Base-by-base conservation (phyloP, 1,139 yeast species). In the Blastobotrys elegans region DNA sequence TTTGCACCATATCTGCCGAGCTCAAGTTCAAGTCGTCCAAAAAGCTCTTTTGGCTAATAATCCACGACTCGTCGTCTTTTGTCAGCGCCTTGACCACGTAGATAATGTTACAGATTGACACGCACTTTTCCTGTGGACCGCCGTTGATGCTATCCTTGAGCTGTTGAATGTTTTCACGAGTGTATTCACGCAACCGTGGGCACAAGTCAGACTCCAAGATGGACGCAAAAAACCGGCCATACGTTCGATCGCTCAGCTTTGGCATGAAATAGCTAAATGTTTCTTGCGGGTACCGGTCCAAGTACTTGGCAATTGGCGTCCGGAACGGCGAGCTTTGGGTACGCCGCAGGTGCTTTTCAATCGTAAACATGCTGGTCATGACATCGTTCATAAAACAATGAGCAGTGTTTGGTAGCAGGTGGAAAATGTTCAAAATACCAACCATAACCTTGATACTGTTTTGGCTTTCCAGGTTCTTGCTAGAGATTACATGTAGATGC, bases 361-460 rank as follows among this genome's bases (percentile, higher is more conserved):
- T 71, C 52, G 79, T 81, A 55, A 85, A 79, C 50, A 92, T 74
- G 2, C 92, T 83, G 45, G 76, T 76, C 60, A 92, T 77, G 43
- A 94, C 75, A 56, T 89, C 96, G 50, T 87, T 92, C 81, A 94
- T 81, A 59, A 89, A 94, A 22, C 92, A 84, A 63, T 81, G 86
- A 0, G 98, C 98, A 53, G 88, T 86, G 0, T 96, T 82, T 0
- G 99, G 98, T 27, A 94, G 70, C 54, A 89, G 73, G 62, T 94
- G 96, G 71, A 92, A 94, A 44, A 94, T 87, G 56, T 92, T 89
- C 59, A 94, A 73, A 48, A 94, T 88, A 0, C 96, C 96, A 59
- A 84, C 87, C 38, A 92, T 90, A 32, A 92, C 84, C 61, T 86
- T 85, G 14, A 88, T 84, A 0, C 90, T 84, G 43, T 84, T 84